Evolutionary conservation across 148 eudicot species (phyloP).

Genomic region (Rhododendron ferrugineum): DNA sequence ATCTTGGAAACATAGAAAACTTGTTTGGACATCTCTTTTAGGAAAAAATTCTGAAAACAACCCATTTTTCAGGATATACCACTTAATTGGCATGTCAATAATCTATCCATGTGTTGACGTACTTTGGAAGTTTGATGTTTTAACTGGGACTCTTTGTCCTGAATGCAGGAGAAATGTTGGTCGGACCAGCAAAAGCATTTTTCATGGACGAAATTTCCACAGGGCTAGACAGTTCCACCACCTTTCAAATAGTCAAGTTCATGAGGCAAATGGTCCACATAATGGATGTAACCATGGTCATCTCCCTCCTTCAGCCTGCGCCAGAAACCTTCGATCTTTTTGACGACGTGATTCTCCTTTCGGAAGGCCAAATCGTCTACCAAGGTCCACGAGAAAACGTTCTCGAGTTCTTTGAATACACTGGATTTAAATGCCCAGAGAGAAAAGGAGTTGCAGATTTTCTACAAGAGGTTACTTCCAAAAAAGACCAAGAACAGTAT

Average conservation of each 20-base stretch:
- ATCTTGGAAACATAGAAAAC: background rate
- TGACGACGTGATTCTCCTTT: slow-evolving; percentile 27
- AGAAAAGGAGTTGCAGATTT: slow-evolving; percentile 6
- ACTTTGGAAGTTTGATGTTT: background rate
- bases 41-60: background rate
- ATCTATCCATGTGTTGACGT: background rate
- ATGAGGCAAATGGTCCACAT: slow-evolving; percentile 37
- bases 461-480: slow-evolving; percentile 19
- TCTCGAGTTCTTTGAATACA: background rate
- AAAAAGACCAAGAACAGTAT: slow-evolving; percentile 41
- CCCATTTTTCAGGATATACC: background rate
- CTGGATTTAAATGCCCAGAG: background rate
- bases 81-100: background rate
- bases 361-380: slow-evolving; percentile 31
- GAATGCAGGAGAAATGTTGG: slow-evolving; percentile 33
- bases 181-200: slow-evolving; percentile 37
- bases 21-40: background rate
- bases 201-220: slow-evolving; percentile 40
- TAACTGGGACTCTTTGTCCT: background rate
- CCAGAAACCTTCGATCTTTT: slow-evolving; percentile 39
- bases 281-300: slow-evolving; percentile 29
- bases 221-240: slow-evolving; percentile 36
- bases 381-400: slow-evolving; percentile 29
- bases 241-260: slow-evolving; percentile 27
- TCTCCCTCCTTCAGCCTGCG: slow-evolving; percentile 36